phyloP scores from a whole-genome alignment of 164 flowering plant genomes.

The Piper betle region DNA sequence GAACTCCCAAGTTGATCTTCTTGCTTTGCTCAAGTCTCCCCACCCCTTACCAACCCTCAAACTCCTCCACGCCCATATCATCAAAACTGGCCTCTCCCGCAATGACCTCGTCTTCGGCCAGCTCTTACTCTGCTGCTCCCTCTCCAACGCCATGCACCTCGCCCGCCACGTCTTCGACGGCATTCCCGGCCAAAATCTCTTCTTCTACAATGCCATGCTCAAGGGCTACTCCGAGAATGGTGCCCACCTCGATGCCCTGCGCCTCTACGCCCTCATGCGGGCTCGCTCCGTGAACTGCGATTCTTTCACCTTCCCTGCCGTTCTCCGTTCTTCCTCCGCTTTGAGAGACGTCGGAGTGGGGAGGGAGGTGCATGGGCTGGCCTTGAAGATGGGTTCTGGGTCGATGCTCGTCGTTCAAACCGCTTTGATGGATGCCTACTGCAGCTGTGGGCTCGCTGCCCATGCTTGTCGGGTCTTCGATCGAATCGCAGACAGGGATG shows the following conservation, averaged over 20 bases:
- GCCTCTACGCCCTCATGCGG: conserved; percentile 14
- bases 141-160: conserved; percentile 12
- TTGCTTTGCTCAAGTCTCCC: conserved; percentile 14
- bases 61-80: conserved; percentile 15
- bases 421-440: conserved; percentile 18
- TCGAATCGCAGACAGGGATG: conserved; percentile 13
- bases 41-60: conserved; percentile 12
- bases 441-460: conserved; percentile 8
- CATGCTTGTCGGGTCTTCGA: conserved; percentile 13
- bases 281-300: conserved; percentile 12
- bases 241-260: conserved; percentile 7
- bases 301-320: conserved; percentile 20
- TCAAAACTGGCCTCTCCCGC: conserved; percentile 12
- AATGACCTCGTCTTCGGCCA: conserved; percentile 17
- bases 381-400: conserved; percentile 10
- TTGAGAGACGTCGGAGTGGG: conserved; percentile 8
- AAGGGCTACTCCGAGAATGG: conserved; percentile 17
- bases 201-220: conserved; percentile 26
- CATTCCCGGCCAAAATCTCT: conserved; percentile 11
- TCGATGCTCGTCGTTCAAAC: conserved; percentile 11
- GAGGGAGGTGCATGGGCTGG: conserved; percentile 17
- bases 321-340: conserved; percentile 12
- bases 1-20: background rate
- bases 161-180: conserved; percentile 13
- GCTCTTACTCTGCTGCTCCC: conserved; percentile 15